Evolutionary conservation across 164 flowering plant genomes (phyloP), one percentile per base, ranked within the genome.

Genomic region (Vitis rotundifolia): DNA sequence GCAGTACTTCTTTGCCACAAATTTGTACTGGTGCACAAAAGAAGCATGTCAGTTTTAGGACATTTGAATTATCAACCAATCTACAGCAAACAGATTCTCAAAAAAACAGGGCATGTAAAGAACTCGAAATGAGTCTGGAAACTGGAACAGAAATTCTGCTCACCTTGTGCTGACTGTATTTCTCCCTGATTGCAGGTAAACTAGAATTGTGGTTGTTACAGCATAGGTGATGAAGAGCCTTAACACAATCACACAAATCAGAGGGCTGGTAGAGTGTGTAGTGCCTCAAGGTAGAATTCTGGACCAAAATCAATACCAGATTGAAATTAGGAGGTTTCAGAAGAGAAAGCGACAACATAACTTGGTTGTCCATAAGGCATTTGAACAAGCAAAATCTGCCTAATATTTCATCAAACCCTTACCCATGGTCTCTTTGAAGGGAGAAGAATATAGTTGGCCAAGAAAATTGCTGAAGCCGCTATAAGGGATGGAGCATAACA

Each of bases 391-490:
- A 59, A 9, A 59, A 62, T 3, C 48, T 5, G 8, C 10, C 18
- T 19, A 3, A 22, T 29, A 8, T 1, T 7, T 31, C n/a, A 28
- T 6, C 6, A 5, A 2, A 47, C 47, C 75, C 88, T 37, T 86
- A 96, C 99, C 99, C 99, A 96, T 48, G 99, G 99, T 71, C 80
- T 88, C 75, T 77, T 84, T 11, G 87, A 75, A 1, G 97, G 99
- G 22, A 60, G 49, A 37, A 93, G 81, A 26, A 93, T 86, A 52
- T 63, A 90, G 47, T 76, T 87, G 66, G 98, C 95, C 80, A 96
- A 68, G 83, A 96, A 96, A 66, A 91, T 79, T 11, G 97, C 83
- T 8, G 98, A 88, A 49, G 99, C 98, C 37, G 98, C 98, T 52
- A 87, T 75, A 7, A 90, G 71, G 13, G 99, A 96, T 13, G 98